Base-by-base conservation (phyloP, 805 yeast species). In the Kockiozyma suomiensis region DNA sequence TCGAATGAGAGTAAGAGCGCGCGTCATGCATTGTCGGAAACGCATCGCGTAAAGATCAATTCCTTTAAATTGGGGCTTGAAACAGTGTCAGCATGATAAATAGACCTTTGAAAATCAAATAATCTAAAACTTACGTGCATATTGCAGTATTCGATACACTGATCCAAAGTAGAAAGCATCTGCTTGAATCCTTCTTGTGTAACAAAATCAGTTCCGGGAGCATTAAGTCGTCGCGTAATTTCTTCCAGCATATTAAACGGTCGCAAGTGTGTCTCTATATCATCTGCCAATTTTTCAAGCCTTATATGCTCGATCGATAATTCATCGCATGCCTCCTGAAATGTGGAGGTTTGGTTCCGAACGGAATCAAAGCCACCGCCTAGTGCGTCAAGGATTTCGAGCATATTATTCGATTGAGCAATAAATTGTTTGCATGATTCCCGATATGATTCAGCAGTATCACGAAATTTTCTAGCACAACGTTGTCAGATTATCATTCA, bases 21-120 rank as follows among this genome's bases (percentile, higher is more conserved):
- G 80, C 1, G 92, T 85, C 80, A 90, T 79, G 69, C 97, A 89
- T 68, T 89, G 96, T 62, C 88, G 83, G 74, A 89, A 90, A 59
- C 92, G 81, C 64, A 85, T 82, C 50, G 80, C 81, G 70, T 88
- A 90, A 1, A 83, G 70, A 28, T 85, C 93, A 10, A 82, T 76
- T 55, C 91, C 96, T 69, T 82, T 85, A 69, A 87, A 87, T 58
- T 85, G 85, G 5, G 77, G 73, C 60, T 59, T 42, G 10, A 10
- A 3, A 13, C n/a, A 17, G 17, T 15, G 7, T 42, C 26, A 2
- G 48, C 32, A n/a, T 21, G 33, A 4, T 46, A 30, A 17, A 7
- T 12, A 37, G 10, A 21, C 17, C 30, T 19, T 25, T 3, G 7
- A 33, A 23, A 17, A 1, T 23, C 21, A 3, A 38, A 23, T 8